Base-by-base conservation (phyloP, 345 rosid genomes). In the Salix purpurea region DNA sequence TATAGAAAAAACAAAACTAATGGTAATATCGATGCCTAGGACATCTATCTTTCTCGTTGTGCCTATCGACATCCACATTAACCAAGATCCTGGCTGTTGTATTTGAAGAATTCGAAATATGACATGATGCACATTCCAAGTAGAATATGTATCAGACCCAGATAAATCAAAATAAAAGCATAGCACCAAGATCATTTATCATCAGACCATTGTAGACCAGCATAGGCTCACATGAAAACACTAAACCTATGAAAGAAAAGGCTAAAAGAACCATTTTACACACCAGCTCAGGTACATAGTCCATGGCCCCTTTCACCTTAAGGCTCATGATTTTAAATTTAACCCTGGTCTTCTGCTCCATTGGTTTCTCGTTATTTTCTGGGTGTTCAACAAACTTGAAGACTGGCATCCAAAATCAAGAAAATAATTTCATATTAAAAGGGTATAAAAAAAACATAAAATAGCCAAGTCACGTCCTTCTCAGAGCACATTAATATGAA, bases 211-310 rank as follows among this genome's bases (percentile, higher is more conserved):
- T 18, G 62, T n/a, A n/a, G 62, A 23, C 6, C 5, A 58, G 4
- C 62, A 10, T n/a, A n/a, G 15, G 6, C 24, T 58, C 13, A n/a
- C 24, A 71, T 65, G n/a, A 72, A 81, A 58, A 7, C 24, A 73
- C 18, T 30, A 9, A 30, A 73, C 69, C 12, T 65, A 50, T 12
- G 68, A 13, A 39, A 61, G 7, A 23, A 75, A 34, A 42, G 60
- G 52, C 65, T 74, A 60, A 69, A 30, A 48, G 50, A 73, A 64
- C 34, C 42, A 24, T 60, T 56, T 4, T 69, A 83, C 98, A 9
- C 79, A 96, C 99, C 97, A 96, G 90, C 85, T 96, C 99, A 77
- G 99, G 91, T 4, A 94, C 94, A 80, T 90, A 94, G 74, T 96
- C 99, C 89, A 88, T 89, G 36, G 84, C 80, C 69, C 88, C 96